Evolutionary conservation across 2,329 filamentous ascomycete genomes (phyloP), one percentile per base, ranked within the genome.

Genomic region (Apiospora saccharicola): DNA sequence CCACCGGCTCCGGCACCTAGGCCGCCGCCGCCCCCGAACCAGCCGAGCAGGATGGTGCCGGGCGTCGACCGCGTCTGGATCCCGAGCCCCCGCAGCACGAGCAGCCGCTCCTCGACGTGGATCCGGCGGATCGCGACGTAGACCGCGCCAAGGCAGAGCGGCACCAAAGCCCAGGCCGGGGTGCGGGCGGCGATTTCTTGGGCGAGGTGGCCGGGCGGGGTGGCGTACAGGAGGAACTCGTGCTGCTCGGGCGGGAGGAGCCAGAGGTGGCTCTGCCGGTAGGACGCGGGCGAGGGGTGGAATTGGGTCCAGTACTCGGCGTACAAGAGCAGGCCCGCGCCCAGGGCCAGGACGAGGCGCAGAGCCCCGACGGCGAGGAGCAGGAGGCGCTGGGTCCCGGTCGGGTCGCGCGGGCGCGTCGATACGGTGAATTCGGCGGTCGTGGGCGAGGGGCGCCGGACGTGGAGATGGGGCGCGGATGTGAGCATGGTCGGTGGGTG

Each of bases 381-480:
- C 26, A 88, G 79, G 46, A 87, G 75, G 53, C 85, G 87, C 8
- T 88, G 82, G 2, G 86, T 77, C 22, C 88, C 73, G 0, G 87
- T 88, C 4, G 83, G 80, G 30, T 61, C 10, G 0, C 85, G 83
- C 0, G 93, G 90, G 64, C 91, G 90, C 72, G 95, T 98, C 47
- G 95, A 96, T 71, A 98, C 94, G 43, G 93, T 97, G 87, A 96
- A 98, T 76, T 94, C 93, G 80, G 94, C 91, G n/a, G 96, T 98
- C 3, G 95, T 97, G 67, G 94, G 92, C 34, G 96, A 95, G 69
- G 94, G 93, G 30, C 90, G 89, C 75, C 90, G 88, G 73, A 88
- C 88, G 77, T 85, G 87, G 69, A 94, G 89, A 76, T 88, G 88
- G 13, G 90, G 89, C 0, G 85, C 78, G 26, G 87, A 89, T 57